Conservation (phyloP, 805 yeast genomes). For the Candida silvicultrix region DNA sequence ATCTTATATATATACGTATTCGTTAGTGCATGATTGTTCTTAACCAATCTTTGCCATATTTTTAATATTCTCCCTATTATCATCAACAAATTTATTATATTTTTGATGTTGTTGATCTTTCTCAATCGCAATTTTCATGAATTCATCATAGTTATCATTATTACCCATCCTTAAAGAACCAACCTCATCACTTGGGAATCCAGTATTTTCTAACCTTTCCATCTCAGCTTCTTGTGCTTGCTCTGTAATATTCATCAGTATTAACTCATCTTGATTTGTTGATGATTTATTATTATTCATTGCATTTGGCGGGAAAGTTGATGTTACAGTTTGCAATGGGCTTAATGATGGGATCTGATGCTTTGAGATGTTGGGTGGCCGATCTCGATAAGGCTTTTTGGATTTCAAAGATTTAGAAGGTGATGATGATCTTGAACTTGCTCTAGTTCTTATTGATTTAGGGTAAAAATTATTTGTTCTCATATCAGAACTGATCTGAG, state of each 20-base stretch:
- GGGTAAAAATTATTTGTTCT: slow-evolving; percentile 6
- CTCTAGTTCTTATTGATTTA: slow-evolving; percentile 17
- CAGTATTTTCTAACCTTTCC: slow-evolving; percentile 5
- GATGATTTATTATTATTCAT: background rate
- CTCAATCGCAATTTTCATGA: slow-evolving; percentile 15
- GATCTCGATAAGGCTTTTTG: background rate
- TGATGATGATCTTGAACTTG: slow-evolving; percentile 4
- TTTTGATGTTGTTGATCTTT: slow-evolving; percentile 11
- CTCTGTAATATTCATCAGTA: slow-evolving; percentile 14
- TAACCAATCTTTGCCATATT: background rate
- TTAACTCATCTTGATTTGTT: slow-evolving; percentile 3
- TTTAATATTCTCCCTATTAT: slow-evolving; percentile 3
- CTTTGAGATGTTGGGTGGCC: background rate
- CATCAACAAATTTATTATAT: slow-evolving; percentile 14
- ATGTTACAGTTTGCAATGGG: background rate
- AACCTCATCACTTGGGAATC: slow-evolving; percentile 1
- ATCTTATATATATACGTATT: too few species aligned
- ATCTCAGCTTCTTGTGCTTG: slow-evolving; percentile 12
- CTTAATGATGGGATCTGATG: background rate
- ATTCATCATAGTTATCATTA: slow-evolving; percentile 11
- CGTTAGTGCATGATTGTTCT: background rate
- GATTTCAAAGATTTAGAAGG: slow-evolving; percentile 1
- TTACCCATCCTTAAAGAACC: background rate
- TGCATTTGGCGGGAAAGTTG: too few species aligned
- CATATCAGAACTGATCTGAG: background rate